Evolutionary conservation across 164 flowering plant species (phyloP).

Genomic region (Umbellularia californica): DNA sequence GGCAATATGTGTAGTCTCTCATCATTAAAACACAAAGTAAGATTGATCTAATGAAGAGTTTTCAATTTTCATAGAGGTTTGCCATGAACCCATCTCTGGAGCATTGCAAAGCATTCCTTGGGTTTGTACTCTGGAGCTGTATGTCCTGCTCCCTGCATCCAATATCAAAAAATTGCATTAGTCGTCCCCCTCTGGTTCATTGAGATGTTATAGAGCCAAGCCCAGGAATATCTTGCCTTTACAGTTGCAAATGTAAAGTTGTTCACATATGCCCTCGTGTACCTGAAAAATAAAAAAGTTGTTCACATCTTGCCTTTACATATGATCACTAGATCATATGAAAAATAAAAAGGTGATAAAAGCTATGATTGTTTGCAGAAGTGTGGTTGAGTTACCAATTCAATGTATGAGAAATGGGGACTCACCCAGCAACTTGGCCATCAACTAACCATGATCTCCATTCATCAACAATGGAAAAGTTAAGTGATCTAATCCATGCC

Average conservation of each 20-base stretch:
- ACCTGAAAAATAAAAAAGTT: slow-evolving; percentile 29
- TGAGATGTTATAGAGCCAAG: too few species aligned
- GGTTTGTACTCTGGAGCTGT: slow-evolving; percentile 18
- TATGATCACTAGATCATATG: too few species aligned
- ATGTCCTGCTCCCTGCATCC: slow-evolving; percentile 18
- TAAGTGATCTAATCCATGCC: slow-evolving; percentile 48
- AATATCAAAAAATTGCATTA: too few species aligned
- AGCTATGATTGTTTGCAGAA: neutral
- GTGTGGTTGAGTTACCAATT: neutral
- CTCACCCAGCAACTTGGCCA: slow-evolving; percentile 58
- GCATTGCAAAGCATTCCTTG: slow-evolving; percentile 17
- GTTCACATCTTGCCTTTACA: too few species aligned
- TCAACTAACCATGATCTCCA: slow-evolving; percentile 53
- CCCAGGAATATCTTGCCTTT: slow-evolving; percentile 25
- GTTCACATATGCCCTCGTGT: slow-evolving; percentile 41
- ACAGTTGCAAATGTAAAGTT: slow-evolving; percentile 52
- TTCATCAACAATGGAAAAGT: slow-evolving; percentile 42
- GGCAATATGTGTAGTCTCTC: too few species aligned
- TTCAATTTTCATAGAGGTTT: slow-evolving; percentile 4
- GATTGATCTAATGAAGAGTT: too few species aligned
- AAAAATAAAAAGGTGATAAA: neutral
- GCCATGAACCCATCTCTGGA: slow-evolving; percentile 13
- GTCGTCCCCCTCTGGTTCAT: too few species aligned
- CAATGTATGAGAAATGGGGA: neutral
- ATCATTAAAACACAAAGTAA: too few species aligned